A percentile compares a stretch with the other conserved stretches of the same genome.
phyloP scores from a whole-genome alignment of 75 land plant genomes.

The Pinus taeda region DNA sequence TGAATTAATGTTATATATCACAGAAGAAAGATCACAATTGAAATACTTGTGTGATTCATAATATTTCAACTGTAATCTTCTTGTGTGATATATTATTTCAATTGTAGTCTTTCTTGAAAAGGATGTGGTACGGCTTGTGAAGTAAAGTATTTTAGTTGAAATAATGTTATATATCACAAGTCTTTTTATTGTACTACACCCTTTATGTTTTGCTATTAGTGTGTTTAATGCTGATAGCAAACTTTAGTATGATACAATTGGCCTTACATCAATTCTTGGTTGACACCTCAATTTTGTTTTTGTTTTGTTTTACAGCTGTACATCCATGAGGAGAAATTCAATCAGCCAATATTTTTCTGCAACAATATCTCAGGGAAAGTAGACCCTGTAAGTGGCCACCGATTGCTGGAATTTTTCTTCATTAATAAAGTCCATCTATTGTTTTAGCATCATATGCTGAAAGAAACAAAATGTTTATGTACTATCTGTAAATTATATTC shows the following conservation, averaged over 20 bases:
- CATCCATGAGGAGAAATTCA: constrained; percentile 86
- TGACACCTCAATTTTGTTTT: neutral
- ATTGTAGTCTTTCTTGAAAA: neutral
- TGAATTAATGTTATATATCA: too few relatives aligned
- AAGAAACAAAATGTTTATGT: neutral
- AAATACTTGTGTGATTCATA: too few relatives aligned
- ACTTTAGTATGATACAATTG: neutral
- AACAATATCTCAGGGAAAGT: constrained; percentile 92
- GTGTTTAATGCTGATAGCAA: neutral
- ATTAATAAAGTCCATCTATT: neutral
- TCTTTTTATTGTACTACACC: neutral
- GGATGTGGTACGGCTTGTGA: neutral
- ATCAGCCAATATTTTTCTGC: constrained; percentile 91
- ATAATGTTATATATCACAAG: neutral
- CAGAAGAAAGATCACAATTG: too few relatives aligned
- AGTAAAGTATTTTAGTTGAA: neutral
- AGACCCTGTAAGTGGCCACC: constrained; percentile 70
- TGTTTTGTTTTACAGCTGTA: constrained; percentile 55
- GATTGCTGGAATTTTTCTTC: neutral
- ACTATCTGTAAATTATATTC: neutral
- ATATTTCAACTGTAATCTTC: too few relatives aligned
- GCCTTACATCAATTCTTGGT: neutral
- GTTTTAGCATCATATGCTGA: neutral
- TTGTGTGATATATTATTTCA: too few relatives aligned
- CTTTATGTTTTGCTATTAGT: neutral